Evolutionary conservation across 768 basidiomycete genomes (phyloP).

Genomic region (Mycena capillaripes): DNA sequence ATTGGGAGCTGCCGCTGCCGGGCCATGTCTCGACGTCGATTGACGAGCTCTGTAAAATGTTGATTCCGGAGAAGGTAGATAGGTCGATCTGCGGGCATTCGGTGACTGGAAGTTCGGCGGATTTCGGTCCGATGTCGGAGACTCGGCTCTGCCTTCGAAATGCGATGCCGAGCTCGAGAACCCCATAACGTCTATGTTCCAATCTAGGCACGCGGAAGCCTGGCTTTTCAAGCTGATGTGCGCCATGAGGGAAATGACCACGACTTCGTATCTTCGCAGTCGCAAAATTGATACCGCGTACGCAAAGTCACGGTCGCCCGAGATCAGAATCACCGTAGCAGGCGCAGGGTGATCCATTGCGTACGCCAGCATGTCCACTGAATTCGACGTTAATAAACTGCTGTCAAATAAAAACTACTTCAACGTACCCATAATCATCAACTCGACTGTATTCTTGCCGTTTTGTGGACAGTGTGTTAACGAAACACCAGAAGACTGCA

Average conservation of each 20-base stretch:
- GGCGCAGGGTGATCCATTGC: slow-evolving; percentile 71
- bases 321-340: slow-evolving; percentile 71
- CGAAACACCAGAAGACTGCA: slow-evolving; percentile 64
- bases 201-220: slow-evolving; percentile 67
- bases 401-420: slow-evolving; percentile 35
- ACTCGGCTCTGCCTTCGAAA: not conserved
- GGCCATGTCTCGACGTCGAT: not conserved
- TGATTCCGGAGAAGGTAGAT: slow-evolving; percentile 4
- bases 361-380: slow-evolving; percentile 78
- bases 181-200: slow-evolving; percentile 56
- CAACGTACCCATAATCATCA: slow-evolving; percentile 64
- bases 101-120: not conserved
- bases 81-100: slow-evolving; percentile 4
- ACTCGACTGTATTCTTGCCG: slow-evolving; percentile 60
- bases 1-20: not conserved
- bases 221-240: slow-evolving; percentile 67
- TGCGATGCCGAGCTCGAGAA: slow-evolving; percentile 11
- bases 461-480: slow-evolving; percentile 54
- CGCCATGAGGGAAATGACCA: slow-evolving; percentile 60
- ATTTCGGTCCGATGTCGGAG: not conserved
- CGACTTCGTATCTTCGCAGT: slow-evolving; percentile 65
- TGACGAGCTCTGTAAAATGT: not conserved
- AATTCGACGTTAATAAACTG: not conserved
- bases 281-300: slow-evolving; percentile 73
- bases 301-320: slow-evolving; percentile 77